A percentile compares a stretch with the other conserved stretches of the same genome.
These are phyloP conservation scores for Clavariopsis aquatica DNA, from an alignment of 495 filamentous ascomycete species.

Conservation along the genomic window DNA sequence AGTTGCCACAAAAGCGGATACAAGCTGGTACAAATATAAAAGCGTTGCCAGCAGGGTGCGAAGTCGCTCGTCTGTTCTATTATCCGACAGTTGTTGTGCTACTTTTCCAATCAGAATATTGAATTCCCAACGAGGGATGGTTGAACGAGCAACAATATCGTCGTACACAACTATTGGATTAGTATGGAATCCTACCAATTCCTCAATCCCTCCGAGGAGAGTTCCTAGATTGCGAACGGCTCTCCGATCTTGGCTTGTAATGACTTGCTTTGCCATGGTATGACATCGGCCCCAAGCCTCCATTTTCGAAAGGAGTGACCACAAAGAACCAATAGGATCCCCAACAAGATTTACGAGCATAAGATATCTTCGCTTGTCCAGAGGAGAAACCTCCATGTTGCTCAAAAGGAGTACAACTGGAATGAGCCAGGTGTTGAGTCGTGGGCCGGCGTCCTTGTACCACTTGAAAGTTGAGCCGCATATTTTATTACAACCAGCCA, in stretches of 20 bases:
- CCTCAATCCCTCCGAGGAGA: conserved; percentile 36
- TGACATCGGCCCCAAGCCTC: conserved; percentile 41
- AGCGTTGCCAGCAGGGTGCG: conserved; percentile 39
- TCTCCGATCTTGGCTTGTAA: conserved; percentile 1
- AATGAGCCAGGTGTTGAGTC: conserved; percentile 42
- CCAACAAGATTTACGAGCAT: conserved; percentile 42
- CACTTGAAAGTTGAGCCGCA: conserved; percentile 19
- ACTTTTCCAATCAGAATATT: conserved; percentile 3
- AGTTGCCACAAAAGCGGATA: conserved; percentile 38
- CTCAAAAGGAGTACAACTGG: conserved; percentile 42
- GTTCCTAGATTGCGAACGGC: conserved; percentile 28
- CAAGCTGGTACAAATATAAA: conserved; percentile 39
- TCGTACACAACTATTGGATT: conserved; percentile 8
- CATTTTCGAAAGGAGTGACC: conserved; percentile 41
- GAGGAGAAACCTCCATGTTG: conserved; percentile 41
- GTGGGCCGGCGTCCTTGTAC: conserved; percentile 28
- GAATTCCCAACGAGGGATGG: neutral
- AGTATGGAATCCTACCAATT: conserved; percentile 27
- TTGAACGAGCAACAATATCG: neutral
- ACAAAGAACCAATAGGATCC: conserved; percentile 44
- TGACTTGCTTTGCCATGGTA: conserved; percentile 14
- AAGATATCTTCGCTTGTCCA: conserved; percentile 41
- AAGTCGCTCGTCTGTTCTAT: conserved; percentile 38
- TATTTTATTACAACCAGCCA: conserved; percentile 22
- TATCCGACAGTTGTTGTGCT: conserved; percentile 38